Conservation (phyloP, 1,139 yeast genomes). For the Yamadazyma oceani region DNA sequence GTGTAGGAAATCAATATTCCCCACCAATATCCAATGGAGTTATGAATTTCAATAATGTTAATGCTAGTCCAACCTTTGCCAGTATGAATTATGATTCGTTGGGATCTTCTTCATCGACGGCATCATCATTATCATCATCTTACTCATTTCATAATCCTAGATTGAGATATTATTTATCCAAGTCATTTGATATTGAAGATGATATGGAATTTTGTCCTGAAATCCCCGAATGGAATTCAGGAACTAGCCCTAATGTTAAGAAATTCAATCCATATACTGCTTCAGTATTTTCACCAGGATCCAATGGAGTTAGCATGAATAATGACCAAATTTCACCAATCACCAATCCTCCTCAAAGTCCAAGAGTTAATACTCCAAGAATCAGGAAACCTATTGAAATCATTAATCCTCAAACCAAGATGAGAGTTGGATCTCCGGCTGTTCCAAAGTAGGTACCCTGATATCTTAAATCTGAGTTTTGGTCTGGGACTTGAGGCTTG, state of each 20-base stretch:
- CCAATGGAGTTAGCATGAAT: slow-evolving; percentile 14
- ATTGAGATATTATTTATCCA: slow-evolving; percentile 49
- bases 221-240: slow-evolving; percentile 29
- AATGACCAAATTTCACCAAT: slow-evolving; percentile 10
- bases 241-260: slow-evolving; percentile 25
- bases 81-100: slow-evolving; percentile 22
- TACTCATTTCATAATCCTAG: slow-evolving; percentile 45
- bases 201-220: slow-evolving; percentile 70
- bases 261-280: slow-evolving; percentile 65
- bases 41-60: slow-evolving; percentile 14
- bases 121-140: slow-evolving; percentile 21
- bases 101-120: slow-evolving; percentile 17
- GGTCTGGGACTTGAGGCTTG: slow-evolving; percentile 1
- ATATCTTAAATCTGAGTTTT: too few relatives aligned
- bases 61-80: slow-evolving; percentile 30
- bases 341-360: slow-evolving; percentile 19
- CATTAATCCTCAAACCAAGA: slow-evolving; percentile 75
- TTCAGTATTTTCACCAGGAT: slow-evolving; percentile 50
- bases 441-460: neutral
- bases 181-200: slow-evolving; percentile 64
- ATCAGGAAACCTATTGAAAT: slow-evolving; percentile 68
- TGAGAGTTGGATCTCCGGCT: slow-evolving; percentile 62
- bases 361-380: slow-evolving; percentile 55
- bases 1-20: slow-evolving; percentile 27
- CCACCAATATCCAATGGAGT: slow-evolving; percentile 24